Evolutionary conservation across 257 asterid species (phyloP).

Genomic region (Marsdenia floribunda): DNA sequence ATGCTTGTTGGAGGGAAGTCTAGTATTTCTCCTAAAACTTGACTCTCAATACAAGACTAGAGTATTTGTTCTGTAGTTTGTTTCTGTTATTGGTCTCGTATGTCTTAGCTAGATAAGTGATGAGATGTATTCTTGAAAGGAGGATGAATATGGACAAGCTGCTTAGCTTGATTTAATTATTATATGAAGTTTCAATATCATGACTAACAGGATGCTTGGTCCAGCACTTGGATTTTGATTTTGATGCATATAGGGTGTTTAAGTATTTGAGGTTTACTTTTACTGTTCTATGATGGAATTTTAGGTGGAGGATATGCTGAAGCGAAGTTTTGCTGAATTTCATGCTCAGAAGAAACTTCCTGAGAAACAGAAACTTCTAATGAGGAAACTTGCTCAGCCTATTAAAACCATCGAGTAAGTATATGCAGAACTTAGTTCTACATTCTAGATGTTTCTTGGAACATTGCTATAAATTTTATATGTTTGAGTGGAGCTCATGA

Average conservation of each 20-base stretch:
- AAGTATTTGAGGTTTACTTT: neutral
- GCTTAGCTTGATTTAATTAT: neutral
- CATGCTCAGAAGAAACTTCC: constrained; percentile 98
- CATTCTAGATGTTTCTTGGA: constrained; percentile 8
- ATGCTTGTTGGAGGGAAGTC: neutral
- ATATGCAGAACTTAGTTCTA: constrained; percentile 17
- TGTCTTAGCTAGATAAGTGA: neutral
- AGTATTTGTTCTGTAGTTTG: neutral
- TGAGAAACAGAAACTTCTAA: constrained; percentile 72
- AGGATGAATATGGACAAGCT: neutral
- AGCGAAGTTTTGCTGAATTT: constrained; percentile 98
- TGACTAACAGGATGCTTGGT: neutral
- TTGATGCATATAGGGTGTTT: neutral
- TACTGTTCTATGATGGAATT: constrained; percentile 9
- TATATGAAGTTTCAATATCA: neutral
- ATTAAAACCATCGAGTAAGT: constrained; percentile 78
- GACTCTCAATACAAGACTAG: neutral
- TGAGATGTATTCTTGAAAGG: neutral
- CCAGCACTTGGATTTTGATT: neutral
- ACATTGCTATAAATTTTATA: neutral
- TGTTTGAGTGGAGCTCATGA: neutral
- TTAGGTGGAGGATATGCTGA: constrained; percentile 99
- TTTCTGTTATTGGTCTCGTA: neutral
- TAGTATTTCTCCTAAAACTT: neutral
- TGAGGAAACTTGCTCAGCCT: constrained; percentile 80